Percentiles rank a stretch among this genome's conserved stretches.
Evolutionary conservation across 768 basidiomycete genomes (phyloP).

Genomic region (Hortiboletus flavorubellus): DNA sequence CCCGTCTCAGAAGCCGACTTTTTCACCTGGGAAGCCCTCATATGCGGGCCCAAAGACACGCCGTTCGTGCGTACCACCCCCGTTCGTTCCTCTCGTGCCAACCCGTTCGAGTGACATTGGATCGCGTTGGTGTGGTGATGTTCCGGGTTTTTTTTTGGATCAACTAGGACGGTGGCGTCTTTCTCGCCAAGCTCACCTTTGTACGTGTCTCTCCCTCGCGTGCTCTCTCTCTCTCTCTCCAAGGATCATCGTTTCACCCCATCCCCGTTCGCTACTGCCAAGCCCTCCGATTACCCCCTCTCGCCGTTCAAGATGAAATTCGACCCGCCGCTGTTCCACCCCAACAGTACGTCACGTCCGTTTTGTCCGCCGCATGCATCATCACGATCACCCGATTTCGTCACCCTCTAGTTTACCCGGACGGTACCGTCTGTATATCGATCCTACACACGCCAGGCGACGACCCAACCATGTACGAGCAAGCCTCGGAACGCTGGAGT

Average conservation of each 20-base stretch:
- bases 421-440: conserved; percentile 97
- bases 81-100: too few relatives aligned
- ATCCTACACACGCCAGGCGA: conserved; percentile 95
- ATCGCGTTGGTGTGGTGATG: too few relatives aligned
- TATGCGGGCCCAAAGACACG: conserved; percentile 91
- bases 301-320: conserved; percentile 99
- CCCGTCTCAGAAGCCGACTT: conserved; percentile 91
- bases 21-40: conserved; percentile 95
- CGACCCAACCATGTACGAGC: conserved; percentile 91
- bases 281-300: conserved; percentile 90
- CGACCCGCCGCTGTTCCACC: conserved; percentile 95
- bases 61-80: conserved; percentile 67
- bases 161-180: conserved; percentile 92
- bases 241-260: too few relatives aligned
- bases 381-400: background rate
- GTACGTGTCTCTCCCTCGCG: conserved; percentile 41
- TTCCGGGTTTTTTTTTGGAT: too few relatives aligned
- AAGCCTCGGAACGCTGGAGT: conserved; percentile 94
- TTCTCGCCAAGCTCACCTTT: conserved; percentile 88
- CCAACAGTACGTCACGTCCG: conserved; percentile 72
- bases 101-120: too few relatives aligned
- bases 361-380: background rate
- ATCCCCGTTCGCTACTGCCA: background rate
- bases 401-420: conserved; percentile 78
- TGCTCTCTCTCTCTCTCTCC: too few relatives aligned